Conservation (phyloP, 441 rosid genomes). For the Gossypium schwendimanii region DNA sequence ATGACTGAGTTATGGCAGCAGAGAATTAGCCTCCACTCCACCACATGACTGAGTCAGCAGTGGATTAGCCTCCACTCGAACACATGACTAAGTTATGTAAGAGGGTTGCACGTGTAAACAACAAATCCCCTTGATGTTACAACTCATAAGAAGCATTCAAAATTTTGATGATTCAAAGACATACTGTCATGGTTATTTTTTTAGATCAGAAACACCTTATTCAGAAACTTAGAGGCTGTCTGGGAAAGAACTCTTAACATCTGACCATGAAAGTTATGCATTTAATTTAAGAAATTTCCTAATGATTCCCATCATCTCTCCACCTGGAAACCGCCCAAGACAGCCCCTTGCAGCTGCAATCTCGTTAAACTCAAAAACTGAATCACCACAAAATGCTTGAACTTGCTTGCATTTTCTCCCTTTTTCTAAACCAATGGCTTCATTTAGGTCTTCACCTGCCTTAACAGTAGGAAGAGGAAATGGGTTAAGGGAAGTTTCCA, state of each 20-base stretch:
- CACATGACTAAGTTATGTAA: neutral
- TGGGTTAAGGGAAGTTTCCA: slow-evolving; percentile 55
- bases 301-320: slow-evolving; percentile 86
- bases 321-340: slow-evolving; percentile 85
- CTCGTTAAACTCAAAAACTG: slow-evolving; percentile 60
- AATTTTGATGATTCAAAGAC: neutral
- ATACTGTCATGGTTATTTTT: neutral
- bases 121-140: neutral
- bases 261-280: slow-evolving; percentile 7
- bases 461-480: slow-evolving; percentile 65
- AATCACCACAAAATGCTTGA: slow-evolving; percentile 48
- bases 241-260: neutral
- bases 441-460: slow-evolving; percentile 34
- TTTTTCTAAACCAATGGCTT: slow-evolving; percentile 11
- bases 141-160: neutral
- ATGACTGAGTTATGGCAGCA: neutral
- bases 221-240: too few species aligned
- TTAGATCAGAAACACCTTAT: too few species aligned
- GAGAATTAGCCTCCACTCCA: neutral
- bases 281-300: slow-evolving; percentile 52
- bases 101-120: neutral
- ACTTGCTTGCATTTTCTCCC: slow-evolving; percentile 21
- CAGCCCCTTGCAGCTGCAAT: slow-evolving; percentile 82
- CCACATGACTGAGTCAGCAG: too few species aligned
- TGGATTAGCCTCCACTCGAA: too few species aligned